Conservation (phyloP, 2,329 filamentous ascomycete species). For the Colletotrichum camelliae region DNA sequence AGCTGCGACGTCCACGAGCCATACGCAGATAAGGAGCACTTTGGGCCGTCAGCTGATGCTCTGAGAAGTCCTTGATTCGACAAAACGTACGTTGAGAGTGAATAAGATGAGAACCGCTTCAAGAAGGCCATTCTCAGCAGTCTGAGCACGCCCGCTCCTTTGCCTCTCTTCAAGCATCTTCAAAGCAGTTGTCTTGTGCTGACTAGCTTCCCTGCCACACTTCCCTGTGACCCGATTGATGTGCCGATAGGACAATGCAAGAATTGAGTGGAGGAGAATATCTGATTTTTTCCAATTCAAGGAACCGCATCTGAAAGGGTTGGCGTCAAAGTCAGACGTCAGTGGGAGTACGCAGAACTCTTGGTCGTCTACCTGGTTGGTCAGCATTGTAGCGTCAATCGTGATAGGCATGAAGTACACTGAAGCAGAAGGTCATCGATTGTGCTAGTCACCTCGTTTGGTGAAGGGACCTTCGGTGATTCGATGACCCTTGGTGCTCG, state of each 20-base stretch:
- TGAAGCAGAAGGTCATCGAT: not conserved
- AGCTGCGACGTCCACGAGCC: conserved; percentile 35
- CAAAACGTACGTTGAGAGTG: conserved; percentile 34
- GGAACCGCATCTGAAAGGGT: conserved; percentile 34
- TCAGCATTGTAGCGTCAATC: not conserved
- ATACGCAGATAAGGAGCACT: conserved; percentile 38
- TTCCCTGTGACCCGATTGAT: conserved; percentile 30
- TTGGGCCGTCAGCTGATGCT: not conserved
- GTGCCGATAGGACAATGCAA: conserved; percentile 34
- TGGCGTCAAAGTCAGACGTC: conserved; percentile 33
- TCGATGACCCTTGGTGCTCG: not conserved
- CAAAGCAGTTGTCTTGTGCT: conserved; percentile 27
- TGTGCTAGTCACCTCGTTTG: not conserved
- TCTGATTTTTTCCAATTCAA: conserved; percentile 27
- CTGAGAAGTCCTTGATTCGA: not conserved
- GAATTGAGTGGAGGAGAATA: conserved; percentile 35
- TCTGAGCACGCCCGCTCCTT: not conserved
- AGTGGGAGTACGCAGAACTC: conserved; percentile 38
- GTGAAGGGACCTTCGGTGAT: not conserved
- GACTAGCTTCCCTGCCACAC: conserved; percentile 25
- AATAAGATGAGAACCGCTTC: conserved; percentile 36
- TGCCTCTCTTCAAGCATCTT: conserved; percentile 27
- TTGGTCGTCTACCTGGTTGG: conserved; percentile 30
- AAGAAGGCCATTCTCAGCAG: conserved; percentile 23
- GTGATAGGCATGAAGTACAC: not conserved